Evolutionary conservation across 208 protist genomes (phyloP).

Genomic region (Trypanosomatidae sp.): DNA sequence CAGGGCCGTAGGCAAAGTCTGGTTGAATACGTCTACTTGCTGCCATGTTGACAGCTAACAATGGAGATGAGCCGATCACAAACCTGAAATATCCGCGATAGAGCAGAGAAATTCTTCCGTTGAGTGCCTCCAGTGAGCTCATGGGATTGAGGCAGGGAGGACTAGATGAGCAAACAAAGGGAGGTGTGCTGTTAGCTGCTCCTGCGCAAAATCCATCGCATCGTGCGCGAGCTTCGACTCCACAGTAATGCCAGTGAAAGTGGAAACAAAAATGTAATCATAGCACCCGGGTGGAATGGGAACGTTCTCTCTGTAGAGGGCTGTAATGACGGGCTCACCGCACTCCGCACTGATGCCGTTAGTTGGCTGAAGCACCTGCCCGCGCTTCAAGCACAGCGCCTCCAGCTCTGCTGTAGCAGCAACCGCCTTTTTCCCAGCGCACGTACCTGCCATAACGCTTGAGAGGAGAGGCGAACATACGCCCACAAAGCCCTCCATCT

Average conservation of each 20-base stretch:
- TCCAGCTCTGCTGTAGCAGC: background rate
- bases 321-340: constrained; percentile 14
- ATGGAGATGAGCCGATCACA: no score
- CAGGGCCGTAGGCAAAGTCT: no score
- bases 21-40: no score
- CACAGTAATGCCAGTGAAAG: constrained; percentile 9
- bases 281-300: constrained; percentile 10
- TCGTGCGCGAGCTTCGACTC: background rate
- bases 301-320: constrained; percentile 8
- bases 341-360: background rate
- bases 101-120: no score
- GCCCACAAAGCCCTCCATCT: background rate
- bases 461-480: background rate
- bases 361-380: background rate
- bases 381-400: background rate
- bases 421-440: background rate
- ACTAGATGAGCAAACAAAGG: constrained; percentile 1
- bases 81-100: no score
- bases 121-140: background rate
- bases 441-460: constrained; percentile 12
- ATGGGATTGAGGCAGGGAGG: background rate
- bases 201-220: constrained; percentile 7
- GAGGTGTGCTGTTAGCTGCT: constrained; percentile 14
- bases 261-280: constrained; percentile 19
- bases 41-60: no score